phyloP scores from a whole-genome alignment of 352 stramenopile species.

The Elongisporangium anandrum region DNA sequence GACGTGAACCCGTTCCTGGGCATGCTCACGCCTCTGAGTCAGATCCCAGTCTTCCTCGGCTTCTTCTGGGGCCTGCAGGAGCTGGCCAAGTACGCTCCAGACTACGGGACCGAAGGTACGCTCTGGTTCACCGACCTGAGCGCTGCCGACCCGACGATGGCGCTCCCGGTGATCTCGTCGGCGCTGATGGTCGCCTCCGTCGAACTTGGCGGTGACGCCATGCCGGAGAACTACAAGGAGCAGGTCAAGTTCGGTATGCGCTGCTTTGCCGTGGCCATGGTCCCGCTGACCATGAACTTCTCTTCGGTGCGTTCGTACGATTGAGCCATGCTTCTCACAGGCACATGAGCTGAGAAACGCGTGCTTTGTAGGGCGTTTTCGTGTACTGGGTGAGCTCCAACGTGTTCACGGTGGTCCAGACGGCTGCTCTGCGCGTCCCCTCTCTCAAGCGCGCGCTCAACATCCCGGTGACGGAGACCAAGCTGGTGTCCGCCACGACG shows the following conservation, averaged over 20 bases:
- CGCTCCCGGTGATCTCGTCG: conserved; percentile 76
- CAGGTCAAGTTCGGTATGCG: conserved; percentile 82
- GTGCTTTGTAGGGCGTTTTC: conserved; percentile 52
- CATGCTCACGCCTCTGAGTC: conserved; percentile 58
- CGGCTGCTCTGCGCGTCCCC: conserved; percentile 46
- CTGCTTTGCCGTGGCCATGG: conserved; percentile 57
- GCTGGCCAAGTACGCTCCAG: conserved; percentile 76
- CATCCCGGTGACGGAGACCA: conserved; percentile 40
- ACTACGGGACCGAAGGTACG: conserved; percentile 68
- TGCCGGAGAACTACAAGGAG: conserved; percentile 55
- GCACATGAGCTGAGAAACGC: background rate
- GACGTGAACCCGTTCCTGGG: conserved; percentile 71
- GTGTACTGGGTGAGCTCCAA: conserved; percentile 88
- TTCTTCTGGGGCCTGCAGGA: conserved; percentile 85
- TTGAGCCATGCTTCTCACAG: conserved; percentile 1
- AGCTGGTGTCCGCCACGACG: conserved; percentile 26
- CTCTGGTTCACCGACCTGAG: conserved; percentile 85
- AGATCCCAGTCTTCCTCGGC: conserved; percentile 81
- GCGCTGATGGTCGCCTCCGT: conserved; percentile 74
- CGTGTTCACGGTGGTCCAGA: conserved; percentile 70
- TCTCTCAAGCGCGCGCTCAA: conserved; percentile 47
- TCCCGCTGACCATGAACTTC: conserved; percentile 82
- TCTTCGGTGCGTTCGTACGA: conserved; percentile 40
- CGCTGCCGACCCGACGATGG: conserved; percentile 59
- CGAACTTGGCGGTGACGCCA: conserved; percentile 65